Conservation (phyloP, 192 early-diverging fungal genomes). For the Phycomyces nitens region DNA sequence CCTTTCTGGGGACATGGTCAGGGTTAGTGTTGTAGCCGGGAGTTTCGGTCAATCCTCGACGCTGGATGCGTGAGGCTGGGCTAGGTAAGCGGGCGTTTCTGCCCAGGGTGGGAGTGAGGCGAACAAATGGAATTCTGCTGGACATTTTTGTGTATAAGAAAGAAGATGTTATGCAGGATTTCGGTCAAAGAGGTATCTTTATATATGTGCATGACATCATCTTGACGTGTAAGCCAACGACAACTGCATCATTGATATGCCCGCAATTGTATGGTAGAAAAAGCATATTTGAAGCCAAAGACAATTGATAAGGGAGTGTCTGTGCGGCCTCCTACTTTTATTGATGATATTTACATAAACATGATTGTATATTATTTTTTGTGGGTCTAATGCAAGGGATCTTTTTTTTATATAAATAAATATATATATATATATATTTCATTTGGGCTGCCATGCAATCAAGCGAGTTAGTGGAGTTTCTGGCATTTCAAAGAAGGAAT, state of each 20-base stretch:
- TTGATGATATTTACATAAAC: not conserved
- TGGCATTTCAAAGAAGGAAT: conserved; percentile 27
- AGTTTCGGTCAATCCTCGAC: not conserved
- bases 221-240: not conserved
- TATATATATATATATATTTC: too few relatives aligned
- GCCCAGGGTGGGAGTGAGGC: not conserved
- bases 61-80: not conserved
- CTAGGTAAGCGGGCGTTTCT: not conserved
- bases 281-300: too few relatives aligned
- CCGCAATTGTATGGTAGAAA: not conserved
- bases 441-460: conserved; percentile 19
- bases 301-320: too few relatives aligned
- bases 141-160: not conserved
- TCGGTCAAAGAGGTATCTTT: not conserved
- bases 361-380: not conserved
- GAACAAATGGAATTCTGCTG: not conserved
- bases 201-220: not conserved
- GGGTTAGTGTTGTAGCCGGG: not conserved
- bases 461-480: conserved; percentile 13
- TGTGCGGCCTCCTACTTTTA: too few relatives aligned
- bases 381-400: not conserved
- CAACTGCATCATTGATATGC: not conserved
- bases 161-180: too few relatives aligned
- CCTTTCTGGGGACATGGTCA: not conserved
- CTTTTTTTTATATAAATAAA: not conserved